A percentile compares a stretch with the other conserved stretches of the same genome.
Conservation (phyloP, 2,329 filamentous ascomycete species). For the Rutstroemia sydowiana region DNA sequence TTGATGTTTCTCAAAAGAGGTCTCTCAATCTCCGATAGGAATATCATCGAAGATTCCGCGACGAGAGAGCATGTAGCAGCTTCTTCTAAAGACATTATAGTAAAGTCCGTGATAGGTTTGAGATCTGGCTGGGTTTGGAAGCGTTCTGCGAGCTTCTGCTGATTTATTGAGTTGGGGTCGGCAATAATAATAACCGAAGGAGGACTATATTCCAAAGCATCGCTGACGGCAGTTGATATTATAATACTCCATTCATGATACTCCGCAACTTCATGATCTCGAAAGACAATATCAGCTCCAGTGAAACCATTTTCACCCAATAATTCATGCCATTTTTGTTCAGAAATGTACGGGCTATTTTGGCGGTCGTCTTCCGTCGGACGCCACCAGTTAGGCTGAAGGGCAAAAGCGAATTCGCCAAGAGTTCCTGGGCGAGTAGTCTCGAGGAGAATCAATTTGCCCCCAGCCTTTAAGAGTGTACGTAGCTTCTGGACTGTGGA, state of each 20-base stretch:
- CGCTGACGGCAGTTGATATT: neutral
- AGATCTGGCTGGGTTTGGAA: neutral
- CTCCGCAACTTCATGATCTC: neutral
- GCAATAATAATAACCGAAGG: neutral
- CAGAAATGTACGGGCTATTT: neutral
- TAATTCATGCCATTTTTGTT: neutral
- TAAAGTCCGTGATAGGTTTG: neutral
- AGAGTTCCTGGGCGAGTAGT: neutral
- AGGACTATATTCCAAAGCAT: neutral
- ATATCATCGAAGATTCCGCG: neutral
- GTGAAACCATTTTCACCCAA: neutral
- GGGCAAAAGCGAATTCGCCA: constrained; percentile 22
- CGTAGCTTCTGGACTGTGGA: neutral
- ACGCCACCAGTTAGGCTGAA: constrained; percentile 34
- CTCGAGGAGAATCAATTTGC: neutral
- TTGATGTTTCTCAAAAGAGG: neutral
- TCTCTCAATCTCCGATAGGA: constrained; percentile 4
- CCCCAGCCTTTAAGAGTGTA: neutral
- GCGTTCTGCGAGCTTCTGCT: neutral
- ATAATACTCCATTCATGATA: constrained; percentile 1
- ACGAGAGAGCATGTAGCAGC: neutral
- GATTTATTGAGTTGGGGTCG: neutral
- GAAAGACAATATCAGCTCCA: neutral
- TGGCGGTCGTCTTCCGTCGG: neutral
- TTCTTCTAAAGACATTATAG: neutral